Percentiles rank a stretch among this genome's conserved stretches.
These are phyloP conservation scores for Saksenaea oblongispora DNA, from an alignment of 371 early-diverging fungal genomes.

Conservation along the genomic window DNA sequence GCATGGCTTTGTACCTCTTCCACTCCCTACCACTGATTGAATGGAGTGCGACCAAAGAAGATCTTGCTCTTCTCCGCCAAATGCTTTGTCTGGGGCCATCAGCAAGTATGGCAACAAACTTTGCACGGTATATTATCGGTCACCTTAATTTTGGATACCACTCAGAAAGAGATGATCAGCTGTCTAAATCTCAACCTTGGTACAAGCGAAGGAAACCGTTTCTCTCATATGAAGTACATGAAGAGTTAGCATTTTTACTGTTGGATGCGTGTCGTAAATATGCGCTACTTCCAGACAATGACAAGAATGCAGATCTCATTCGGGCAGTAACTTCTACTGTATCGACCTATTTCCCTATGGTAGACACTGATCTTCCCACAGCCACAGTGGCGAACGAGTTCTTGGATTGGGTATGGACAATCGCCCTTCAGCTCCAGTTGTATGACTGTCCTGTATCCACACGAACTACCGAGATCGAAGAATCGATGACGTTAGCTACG, in stretches of 20 bases:
- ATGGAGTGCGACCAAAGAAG: conserved; percentile 45
- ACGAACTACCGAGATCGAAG: conserved; percentile 31
- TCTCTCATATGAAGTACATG: conserved; percentile 28
- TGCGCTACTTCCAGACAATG: conserved; percentile 31
- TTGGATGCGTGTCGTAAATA: conserved; percentile 36
- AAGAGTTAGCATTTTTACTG: conserved; percentile 45
- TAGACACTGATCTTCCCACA: background rate
- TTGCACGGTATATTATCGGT: conserved; percentile 48
- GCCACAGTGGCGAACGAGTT: conserved; percentile 20
- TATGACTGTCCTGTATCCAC: conserved; percentile 45
- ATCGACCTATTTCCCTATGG: conserved; percentile 32
- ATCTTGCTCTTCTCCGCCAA: conserved; percentile 39
- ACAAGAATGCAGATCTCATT: conserved; percentile 19
- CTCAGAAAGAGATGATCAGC: conserved; percentile 9
- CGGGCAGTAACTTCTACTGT: conserved; percentile 25
- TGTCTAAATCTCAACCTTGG: conserved; percentile 41
- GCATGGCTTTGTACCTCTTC: conserved; percentile 57
- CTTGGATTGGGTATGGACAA: conserved; percentile 56
- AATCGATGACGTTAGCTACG: conserved; percentile 34
- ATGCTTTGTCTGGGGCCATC: conserved; percentile 32
- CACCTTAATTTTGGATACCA: conserved; percentile 45
- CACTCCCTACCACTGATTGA: conserved; percentile 44
- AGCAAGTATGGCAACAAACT: conserved; percentile 18
- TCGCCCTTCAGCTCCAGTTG: conserved; percentile 40
- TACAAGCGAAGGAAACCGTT: conserved; percentile 21